Evolutionary conservation across 2,329 filamentous ascomycete species (phyloP), one percentile per base, ranked within the genome.

Genomic region (Aspergillus jensenii): DNA sequence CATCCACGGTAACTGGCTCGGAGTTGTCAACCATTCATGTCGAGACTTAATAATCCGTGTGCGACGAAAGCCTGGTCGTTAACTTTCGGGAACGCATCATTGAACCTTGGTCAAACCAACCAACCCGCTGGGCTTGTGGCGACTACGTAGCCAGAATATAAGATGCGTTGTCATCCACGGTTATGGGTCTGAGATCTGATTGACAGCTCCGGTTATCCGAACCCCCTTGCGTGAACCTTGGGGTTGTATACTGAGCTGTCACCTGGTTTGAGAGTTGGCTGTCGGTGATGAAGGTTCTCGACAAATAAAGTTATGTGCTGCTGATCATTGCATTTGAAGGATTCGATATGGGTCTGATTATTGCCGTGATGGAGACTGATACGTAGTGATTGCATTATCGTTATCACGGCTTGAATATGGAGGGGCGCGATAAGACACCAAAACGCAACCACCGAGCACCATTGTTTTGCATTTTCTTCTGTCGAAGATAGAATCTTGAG

Each of bases 251-350:
- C 41, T 21, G 19, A 25, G 43, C 43, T 45, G 43, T 25, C 43
- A 45, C 21, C 25, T 21, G 17, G 47, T 31, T 31, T 31, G 27
- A 9, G 27, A 31, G 9, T 31, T 31, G 35, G 12, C 35, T 37
- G 35, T 15, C 12, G 4, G 35, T n/a, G 35, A 37, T 23, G 21
- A 21, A n/a, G 35, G 35, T n/a, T n/a, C 35, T 37, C 12, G 35
- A 37, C 12, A n/a, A 52, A 52, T 33, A 52, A 43, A 44, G 50
- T 44, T 45, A 52, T 49, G 33, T 17, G n/a, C 11, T 44, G 50
- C 23, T 52, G 50, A 52, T 52, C 50, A 44, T 43, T 52, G 39
- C 46, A 39, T 49, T 6, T 33, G 17, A 39, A 37, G 33, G 31
- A 39, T 49, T 37, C 19, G 31, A 21, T 37, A 49, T 33, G n/a